phyloP scores from a whole-genome alignment of 192 early-diverging fungal species.

The Kappamyces sp. region DNA sequence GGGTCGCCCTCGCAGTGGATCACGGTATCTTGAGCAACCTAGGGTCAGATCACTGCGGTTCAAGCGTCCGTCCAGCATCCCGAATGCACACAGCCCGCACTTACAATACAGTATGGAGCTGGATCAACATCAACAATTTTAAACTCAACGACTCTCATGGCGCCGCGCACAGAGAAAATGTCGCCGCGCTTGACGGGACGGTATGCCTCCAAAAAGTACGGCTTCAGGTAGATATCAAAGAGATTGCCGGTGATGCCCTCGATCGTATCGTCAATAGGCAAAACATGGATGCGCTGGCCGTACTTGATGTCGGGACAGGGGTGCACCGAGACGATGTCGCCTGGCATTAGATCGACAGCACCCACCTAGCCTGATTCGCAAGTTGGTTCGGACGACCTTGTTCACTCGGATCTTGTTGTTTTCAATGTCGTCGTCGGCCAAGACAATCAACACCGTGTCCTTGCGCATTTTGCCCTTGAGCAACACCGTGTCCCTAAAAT shows the following conservation, averaged over 20 bases:
- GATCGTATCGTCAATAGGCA: slow-evolving; percentile 96
- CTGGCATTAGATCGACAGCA: no score
- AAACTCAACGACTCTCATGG: slow-evolving; percentile 98
- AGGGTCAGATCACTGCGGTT: background rate
- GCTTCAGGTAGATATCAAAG: slow-evolving; percentile 97
- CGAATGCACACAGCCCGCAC: slow-evolving; percentile 25
- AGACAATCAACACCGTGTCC: slow-evolving; percentile 92
- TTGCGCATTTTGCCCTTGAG: slow-evolving; percentile 97
- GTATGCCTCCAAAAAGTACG: slow-evolving; percentile 97
- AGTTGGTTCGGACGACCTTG: slow-evolving; percentile 92
- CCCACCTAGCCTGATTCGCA: slow-evolving; percentile 82
- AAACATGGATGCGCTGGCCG: slow-evolving; percentile 91
- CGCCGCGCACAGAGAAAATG: slow-evolving; percentile 86
- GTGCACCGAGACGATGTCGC: slow-evolving; percentile 90
- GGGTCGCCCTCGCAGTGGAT: slow-evolving; percentile 99
- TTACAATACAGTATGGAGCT: slow-evolving; percentile 92
- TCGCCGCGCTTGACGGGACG: slow-evolving; percentile 94
- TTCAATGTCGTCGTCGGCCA: slow-evolving; percentile 88
- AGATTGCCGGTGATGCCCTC: slow-evolving; percentile 96
- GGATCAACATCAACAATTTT: slow-evolving; percentile 96
- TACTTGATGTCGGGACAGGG: slow-evolving; percentile 96
- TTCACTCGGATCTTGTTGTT: slow-evolving; percentile 91
- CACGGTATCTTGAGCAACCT: slow-evolving; percentile 95
- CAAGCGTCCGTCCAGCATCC: no score
- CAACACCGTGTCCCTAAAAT: slow-evolving; percentile 75